Evolutionary conservation across 129 eudicot genomes (phyloP).

Genomic region (Centrapalus pauciflorus): DNA sequence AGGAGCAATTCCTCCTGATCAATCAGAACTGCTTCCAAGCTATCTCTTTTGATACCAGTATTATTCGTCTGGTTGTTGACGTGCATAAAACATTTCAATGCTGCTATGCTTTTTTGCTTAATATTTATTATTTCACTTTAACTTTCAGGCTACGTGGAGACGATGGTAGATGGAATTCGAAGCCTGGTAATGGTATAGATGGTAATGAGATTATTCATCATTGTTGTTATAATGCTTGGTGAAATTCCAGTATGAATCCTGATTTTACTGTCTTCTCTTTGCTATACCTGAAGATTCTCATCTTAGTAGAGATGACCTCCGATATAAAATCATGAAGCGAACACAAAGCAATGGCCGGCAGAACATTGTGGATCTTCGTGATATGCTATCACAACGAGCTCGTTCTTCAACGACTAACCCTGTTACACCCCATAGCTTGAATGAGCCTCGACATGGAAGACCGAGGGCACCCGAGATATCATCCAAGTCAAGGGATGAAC

Average conservation of each 20-base stretch:
- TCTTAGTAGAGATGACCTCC: constrained; percentile 68
- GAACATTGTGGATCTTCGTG: constrained; percentile 58
- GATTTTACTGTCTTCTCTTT: constrained; percentile 17
- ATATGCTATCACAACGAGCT: constrained; percentile 60
- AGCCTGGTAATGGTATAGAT: constrained; percentile 30
- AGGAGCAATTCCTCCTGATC: background rate
- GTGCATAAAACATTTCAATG: background rate
- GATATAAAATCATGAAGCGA: constrained; percentile 65
- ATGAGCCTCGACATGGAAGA: constrained; percentile 24
- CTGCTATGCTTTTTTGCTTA: constrained; percentile 5
- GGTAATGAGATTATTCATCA: constrained; percentile 47
- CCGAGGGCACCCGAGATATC: constrained; percentile 33
- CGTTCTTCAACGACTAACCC: constrained; percentile 40
- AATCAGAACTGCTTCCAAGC: background rate
- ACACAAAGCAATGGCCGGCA: constrained; percentile 37
- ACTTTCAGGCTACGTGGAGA: constrained; percentile 58
- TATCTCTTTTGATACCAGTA: constrained; percentile 2
- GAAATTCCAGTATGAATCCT: background rate
- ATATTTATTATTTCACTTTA: constrained; percentile 7
- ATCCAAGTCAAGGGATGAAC: constrained; percentile 21
- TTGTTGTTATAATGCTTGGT: background rate
- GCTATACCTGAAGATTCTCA: constrained; percentile 37
- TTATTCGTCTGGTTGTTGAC: background rate
- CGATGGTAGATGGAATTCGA: constrained; percentile 23
- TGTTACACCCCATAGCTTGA: constrained; percentile 18